Percentiles rank a stretch among this genome's conserved stretches.
Evolutionary conservation across 768 basidiomycete genomes (phyloP).

Genomic region (Russula sp.): DNA sequence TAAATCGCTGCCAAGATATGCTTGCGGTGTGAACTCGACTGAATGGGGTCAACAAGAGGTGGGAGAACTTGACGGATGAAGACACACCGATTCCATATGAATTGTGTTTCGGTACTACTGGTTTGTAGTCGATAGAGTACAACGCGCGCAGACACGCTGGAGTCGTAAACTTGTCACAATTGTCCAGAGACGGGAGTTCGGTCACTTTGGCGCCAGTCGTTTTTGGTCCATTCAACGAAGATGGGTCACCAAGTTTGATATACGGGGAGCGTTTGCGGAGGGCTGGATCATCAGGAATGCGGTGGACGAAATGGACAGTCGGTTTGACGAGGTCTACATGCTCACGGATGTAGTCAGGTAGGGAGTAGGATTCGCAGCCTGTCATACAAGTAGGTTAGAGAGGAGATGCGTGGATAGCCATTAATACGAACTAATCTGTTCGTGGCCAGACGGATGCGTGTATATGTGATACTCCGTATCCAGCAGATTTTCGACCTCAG

Average conservation of each 20-base stretch:
- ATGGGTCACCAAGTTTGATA: constrained; percentile 22
- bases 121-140: constrained; percentile 48
- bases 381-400: neutral
- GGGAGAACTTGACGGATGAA: neutral
- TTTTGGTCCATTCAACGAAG: constrained; percentile 16
- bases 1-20: constrained; percentile 37
- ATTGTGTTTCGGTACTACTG: constrained; percentile 37
- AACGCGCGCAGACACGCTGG: constrained; percentile 51
- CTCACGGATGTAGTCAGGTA: constrained; percentile 32
- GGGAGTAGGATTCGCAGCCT: constrained; percentile 36
- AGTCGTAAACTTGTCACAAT: constrained; percentile 40
- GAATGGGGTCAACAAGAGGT: neutral
- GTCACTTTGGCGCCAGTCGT: constrained; percentile 18
- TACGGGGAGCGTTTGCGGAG: constrained; percentile 12
- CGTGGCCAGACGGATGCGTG: constrained; percentile 30
- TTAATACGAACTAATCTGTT: constrained; percentile 31
- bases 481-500: constrained; percentile 39
- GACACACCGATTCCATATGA: constrained; percentile 43
- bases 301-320: constrained; percentile 36
- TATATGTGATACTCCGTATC: constrained; percentile 38
- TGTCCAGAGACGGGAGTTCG: constrained; percentile 20
- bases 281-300: neutral
- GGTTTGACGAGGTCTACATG: constrained; percentile 41
- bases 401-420: neutral
- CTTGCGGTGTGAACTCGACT: constrained; percentile 41